Evolutionary conservation across 1,139 yeast genomes (phyloP).

Genomic region (Candida gigantensis): DNA sequence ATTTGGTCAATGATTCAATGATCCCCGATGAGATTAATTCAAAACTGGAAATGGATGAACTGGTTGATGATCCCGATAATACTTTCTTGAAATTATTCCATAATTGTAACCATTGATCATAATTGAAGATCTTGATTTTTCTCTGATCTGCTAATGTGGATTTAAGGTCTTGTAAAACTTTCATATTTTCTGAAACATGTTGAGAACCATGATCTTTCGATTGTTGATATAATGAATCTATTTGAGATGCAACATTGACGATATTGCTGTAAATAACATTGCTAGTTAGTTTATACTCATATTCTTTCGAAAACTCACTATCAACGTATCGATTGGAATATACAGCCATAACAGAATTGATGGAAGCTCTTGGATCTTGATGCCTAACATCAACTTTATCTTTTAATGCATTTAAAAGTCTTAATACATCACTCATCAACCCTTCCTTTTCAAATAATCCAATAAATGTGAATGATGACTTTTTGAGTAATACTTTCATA

Average conservation of each 20-base stretch:
- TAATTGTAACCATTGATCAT: conserved; percentile 42
- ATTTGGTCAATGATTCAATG: conserved; percentile 45
- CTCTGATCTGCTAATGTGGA: conserved; percentile 15
- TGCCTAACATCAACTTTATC: conserved; percentile 12
- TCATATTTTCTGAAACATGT: conserved; percentile 20
- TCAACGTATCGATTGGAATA: conserved; percentile 32
- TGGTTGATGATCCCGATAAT: conserved; percentile 22
- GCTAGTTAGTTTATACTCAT: conserved; percentile 24
- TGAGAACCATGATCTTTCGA: conserved; percentile 17
- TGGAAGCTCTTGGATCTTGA: conserved; percentile 9
- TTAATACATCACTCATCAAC: conserved; percentile 52
- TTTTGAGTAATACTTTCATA: conserved; percentile 34
- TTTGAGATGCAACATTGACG: conserved; percentile 20
- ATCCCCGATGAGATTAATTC: conserved; percentile 75
- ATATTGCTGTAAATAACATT: conserved; percentile 22
- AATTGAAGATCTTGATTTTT: conserved; percentile 17
- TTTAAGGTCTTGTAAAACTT: conserved; percentile 20
- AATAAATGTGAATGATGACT: conserved; percentile 47
- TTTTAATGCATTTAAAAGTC: conserved; percentile 20
- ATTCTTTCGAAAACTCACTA: conserved; percentile 35
- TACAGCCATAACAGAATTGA: conserved; percentile 15
- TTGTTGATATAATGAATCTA: conserved; percentile 21
- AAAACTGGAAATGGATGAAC: conserved; percentile 58
- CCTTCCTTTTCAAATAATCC: conserved; percentile 72
- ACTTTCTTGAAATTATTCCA: conserved; percentile 49